These are phyloP conservation scores for Dactylorhiza incarnata DNA, from an alignment of 106 monocot species.

Conservation along the genomic window DNA sequence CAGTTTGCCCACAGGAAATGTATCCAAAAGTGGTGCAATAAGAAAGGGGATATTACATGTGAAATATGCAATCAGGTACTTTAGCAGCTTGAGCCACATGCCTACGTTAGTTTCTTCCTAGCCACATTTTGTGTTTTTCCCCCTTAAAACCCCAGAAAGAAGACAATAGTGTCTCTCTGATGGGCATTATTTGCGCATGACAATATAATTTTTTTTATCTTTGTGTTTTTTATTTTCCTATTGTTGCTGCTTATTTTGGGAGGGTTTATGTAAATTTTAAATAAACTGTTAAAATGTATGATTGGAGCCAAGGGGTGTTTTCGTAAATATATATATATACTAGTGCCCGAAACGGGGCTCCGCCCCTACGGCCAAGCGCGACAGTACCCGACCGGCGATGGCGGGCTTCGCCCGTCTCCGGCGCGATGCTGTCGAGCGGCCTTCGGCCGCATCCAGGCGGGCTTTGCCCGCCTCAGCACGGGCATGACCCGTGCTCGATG, in stretches of 20 bases:
- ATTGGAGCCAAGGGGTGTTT: no score
- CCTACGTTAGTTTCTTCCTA: not conserved
- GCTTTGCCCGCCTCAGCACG: no score
- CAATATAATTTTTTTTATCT: not conserved
- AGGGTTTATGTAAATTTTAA: not conserved
- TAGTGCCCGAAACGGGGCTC: no score
- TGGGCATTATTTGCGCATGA: not conserved
- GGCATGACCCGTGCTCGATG: no score
- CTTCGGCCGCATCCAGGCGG: no score
- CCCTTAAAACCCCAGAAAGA: not conserved
- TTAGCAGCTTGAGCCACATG: not conserved
- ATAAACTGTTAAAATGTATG: no score
- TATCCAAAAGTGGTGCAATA: conserved; percentile 88
- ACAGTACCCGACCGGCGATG: no score
- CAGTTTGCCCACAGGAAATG: conserved; percentile 97
- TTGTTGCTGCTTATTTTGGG: not conserved
- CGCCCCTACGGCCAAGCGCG: no score
- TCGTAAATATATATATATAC: no score
- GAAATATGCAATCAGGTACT: conserved; percentile 91
- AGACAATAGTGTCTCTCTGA: not conserved
- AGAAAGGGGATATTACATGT: conserved; percentile 80
- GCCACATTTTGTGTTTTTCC: not conserved
- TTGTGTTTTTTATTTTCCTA: not conserved
- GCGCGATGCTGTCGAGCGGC: no score
- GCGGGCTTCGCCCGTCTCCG: no score